Conservation (phyloP, 306 rosid species). For the Dicorynia guianensis region DNA sequence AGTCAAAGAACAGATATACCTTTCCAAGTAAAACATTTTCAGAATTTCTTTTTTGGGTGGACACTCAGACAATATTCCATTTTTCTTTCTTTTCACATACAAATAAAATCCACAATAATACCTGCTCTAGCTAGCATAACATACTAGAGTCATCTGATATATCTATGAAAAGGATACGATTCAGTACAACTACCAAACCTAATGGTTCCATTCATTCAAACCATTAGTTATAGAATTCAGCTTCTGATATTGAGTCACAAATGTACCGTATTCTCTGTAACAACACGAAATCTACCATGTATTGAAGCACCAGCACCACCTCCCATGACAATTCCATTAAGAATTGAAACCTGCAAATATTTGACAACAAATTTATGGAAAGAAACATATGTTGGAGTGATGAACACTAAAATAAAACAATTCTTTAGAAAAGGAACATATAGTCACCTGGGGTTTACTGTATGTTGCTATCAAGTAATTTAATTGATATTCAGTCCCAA, state of each 20-base stretch:
- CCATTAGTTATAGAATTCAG: neutral
- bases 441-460: conserved; percentile 86
- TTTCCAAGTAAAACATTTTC: neutral
- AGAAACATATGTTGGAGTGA: conserved; percentile 6
- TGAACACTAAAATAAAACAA: conserved; percentile 26
- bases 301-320: conserved; percentile 96
- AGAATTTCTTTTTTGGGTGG: neutral
- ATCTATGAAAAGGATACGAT: conserved; percentile 9
- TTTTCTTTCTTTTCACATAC: neutral
- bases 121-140: neutral
- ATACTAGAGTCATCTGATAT: neutral
- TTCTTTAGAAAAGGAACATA: neutral
- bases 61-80: neutral
- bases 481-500: conserved; percentile 63
- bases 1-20: neutral
- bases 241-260: neutral
- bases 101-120: neutral
- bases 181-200: neutral
- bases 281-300: conserved; percentile 89
- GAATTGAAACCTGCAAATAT: conserved; percentile 82
- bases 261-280: conserved; percentile 86
- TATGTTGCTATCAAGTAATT: conserved; percentile 90
- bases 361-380: conserved; percentile 37
- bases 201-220: neutral
- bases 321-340: conserved; percentile 95